Evolutionary conservation across 2,329 filamentous ascomycete species (phyloP).

Genomic region (Fusarium sp.): DNA sequence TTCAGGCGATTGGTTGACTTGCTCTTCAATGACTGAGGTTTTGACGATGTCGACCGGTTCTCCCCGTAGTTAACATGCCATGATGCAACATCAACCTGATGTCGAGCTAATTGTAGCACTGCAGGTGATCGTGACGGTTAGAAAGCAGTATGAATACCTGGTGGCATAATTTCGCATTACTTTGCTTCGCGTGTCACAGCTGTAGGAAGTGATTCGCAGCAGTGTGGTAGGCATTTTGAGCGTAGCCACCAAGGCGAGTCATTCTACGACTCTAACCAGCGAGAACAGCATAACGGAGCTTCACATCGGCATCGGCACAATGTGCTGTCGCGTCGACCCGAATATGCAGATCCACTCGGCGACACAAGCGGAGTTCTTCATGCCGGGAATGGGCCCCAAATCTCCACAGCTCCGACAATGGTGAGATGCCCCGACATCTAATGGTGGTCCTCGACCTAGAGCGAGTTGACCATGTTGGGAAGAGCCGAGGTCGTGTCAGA

Average conservation of each 20-base stretch:
- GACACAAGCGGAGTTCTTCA: not conserved
- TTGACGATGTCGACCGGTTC: not conserved
- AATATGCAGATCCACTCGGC: not conserved
- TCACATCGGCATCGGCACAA: not conserved
- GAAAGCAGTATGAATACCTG: no score
- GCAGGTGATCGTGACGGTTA: not conserved
- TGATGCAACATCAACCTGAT: not conserved
- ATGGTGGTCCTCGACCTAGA: not conserved
- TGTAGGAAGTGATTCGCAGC: not conserved
- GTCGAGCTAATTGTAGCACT: not conserved
- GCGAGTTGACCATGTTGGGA: not conserved
- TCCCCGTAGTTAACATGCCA: not conserved
- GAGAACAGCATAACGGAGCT: not conserved
- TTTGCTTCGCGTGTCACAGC: not conserved
- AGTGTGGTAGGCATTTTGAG: not conserved
- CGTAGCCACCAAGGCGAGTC: not conserved
- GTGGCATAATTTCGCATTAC: not conserved
- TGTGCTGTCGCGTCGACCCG: not conserved
- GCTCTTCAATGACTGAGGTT: not conserved
- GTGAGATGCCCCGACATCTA: not conserved
- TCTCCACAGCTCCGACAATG: conserved; percentile 1
- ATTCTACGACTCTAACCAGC: not conserved
- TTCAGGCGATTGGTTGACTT: not conserved
- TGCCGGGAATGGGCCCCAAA: not conserved
- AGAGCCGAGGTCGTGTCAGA: not conserved